Conservation (phyloP, 2,329 filamentous ascomycete species). For the Alternaria sp. region DNA sequence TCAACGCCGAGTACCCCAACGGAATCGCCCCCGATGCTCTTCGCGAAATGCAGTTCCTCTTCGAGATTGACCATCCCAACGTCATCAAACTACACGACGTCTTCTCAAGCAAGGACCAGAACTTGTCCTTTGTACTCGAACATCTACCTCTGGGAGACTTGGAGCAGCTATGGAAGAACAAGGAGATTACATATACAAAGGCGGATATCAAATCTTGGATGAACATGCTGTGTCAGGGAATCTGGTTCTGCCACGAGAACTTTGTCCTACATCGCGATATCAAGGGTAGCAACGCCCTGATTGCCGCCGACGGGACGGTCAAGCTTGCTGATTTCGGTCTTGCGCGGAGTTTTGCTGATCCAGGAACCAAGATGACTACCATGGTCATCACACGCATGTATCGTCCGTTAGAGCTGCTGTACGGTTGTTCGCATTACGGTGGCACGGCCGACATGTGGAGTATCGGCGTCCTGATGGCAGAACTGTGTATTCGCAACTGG, state of each 20-base stretch:
- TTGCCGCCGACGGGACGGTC: constrained; percentile 89
- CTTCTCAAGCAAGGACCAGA: constrained; percentile 95
- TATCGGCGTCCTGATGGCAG: constrained; percentile 90
- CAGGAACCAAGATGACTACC: constrained; percentile 86
- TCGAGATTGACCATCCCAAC: constrained; percentile 93
- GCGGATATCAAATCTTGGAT: constrained; percentile 98
- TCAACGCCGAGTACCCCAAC: constrained; percentile 85
- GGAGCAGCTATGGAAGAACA: constrained; percentile 84
- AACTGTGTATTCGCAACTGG: constrained; percentile 82
- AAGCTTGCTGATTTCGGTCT: constrained; percentile 98
- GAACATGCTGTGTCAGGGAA: constrained; percentile 90
- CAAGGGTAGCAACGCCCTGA: constrained; percentile 97
- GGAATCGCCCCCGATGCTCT: constrained; percentile 94
- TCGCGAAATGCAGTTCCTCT: constrained; percentile 93
- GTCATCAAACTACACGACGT: constrained; percentile 93
- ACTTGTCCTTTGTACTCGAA: constrained; percentile 94
- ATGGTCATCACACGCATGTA: constrained; percentile 99
- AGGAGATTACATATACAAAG: constrained; percentile 79
- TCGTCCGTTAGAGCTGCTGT: constrained; percentile 90
- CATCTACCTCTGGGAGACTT: constrained; percentile 93
- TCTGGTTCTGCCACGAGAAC: constrained; percentile 97
- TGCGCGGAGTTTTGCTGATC: constrained; percentile 87
- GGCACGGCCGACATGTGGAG: constrained; percentile 95
- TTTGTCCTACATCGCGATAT: constrained; percentile 96
- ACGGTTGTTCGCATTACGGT: constrained; percentile 86